Conservation (phyloP, 495 filamentous ascomycete genomes). For the Talaromyces ruber region DNA sequence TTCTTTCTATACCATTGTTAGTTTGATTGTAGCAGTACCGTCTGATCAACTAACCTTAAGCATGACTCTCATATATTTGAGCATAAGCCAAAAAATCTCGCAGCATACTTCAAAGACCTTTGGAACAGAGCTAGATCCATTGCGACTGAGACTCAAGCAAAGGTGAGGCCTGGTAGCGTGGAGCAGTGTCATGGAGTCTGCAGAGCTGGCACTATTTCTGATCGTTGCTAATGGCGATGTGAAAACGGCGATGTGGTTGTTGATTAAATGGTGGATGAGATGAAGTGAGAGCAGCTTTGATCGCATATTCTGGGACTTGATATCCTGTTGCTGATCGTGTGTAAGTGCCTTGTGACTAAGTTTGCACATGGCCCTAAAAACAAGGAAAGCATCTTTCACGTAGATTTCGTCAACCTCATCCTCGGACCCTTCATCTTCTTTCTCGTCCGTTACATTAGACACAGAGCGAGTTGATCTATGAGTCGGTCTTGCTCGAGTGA, state of each 20-base stretch:
- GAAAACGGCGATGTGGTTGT: constrained; percentile 83
- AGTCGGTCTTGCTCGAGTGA: constrained; percentile 64
- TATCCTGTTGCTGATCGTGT: constrained; percentile 84
- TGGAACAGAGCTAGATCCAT: constrained; percentile 86
- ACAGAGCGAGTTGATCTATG: constrained; percentile 40
- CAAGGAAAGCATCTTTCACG: constrained; percentile 90
- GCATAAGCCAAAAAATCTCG: constrained; percentile 96
- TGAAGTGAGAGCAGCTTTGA: constrained; percentile 94
- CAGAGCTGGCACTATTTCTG: constrained; percentile 73
- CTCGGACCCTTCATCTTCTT: constrained; percentile 49
- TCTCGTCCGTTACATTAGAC: constrained; percentile 42
- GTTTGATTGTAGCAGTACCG: not conserved
- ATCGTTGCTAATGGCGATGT: constrained; percentile 85
- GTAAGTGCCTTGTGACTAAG: constrained; percentile 84
- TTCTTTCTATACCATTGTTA: constrained; percentile 59
- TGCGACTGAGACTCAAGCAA: constrained; percentile 85
- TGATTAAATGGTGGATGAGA: constrained; percentile 85
- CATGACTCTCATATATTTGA: constrained; percentile 85
- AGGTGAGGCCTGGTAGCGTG: constrained; percentile 95
- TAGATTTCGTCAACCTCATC: constrained; percentile 96
- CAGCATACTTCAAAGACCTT: constrained; percentile 91
- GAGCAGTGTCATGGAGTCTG: constrained; percentile 83
- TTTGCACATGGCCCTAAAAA: constrained; percentile 96
- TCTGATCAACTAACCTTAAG: constrained; percentile 59
- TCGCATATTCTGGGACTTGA: constrained; percentile 91